Conservation (phyloP, 2,329 filamentous ascomycete genomes). For the Lomentospora prolificans region DNA sequence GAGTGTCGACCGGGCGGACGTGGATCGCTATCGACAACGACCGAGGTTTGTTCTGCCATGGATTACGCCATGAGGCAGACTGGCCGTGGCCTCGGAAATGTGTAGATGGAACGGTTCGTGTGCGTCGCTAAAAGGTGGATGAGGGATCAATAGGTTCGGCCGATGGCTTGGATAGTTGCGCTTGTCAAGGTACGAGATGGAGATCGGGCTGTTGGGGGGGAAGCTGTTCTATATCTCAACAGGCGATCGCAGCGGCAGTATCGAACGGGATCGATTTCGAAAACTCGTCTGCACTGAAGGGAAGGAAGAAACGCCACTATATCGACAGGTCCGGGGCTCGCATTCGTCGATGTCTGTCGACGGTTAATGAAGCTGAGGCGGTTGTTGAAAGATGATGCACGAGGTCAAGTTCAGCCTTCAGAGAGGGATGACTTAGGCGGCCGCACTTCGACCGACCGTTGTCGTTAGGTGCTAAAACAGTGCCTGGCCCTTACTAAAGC, state of each 20-base stretch:
- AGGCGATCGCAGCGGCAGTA: background rate
- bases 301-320: background rate
- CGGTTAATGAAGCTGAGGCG: background rate
- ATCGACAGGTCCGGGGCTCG: background rate
- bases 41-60: constrained; percentile 55
- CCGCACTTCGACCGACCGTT: background rate
- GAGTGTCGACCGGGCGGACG: constrained; percentile 7
- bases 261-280: background rate
- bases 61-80: constrained; percentile 55
- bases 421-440: constrained; percentile 1
- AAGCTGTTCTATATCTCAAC: background rate
- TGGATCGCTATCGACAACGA: constrained; percentile 11
- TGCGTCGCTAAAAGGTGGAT: background rate
- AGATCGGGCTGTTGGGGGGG: background rate
- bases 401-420: constrained; percentile 1
- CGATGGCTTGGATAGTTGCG: background rate
- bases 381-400: background rate
- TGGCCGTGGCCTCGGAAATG: constrained; percentile 15
- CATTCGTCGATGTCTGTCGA: background rate
- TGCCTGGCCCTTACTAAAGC: background rate
- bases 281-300: background rate
- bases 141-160: background rate
- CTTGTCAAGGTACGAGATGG: background rate
- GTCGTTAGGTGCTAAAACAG: constrained; percentile 3
- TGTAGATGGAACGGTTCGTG: background rate